phyloP scores from a whole-genome alignment of 2,329 filamentous ascomycete species.

The Camillea tinctor region DNA sequence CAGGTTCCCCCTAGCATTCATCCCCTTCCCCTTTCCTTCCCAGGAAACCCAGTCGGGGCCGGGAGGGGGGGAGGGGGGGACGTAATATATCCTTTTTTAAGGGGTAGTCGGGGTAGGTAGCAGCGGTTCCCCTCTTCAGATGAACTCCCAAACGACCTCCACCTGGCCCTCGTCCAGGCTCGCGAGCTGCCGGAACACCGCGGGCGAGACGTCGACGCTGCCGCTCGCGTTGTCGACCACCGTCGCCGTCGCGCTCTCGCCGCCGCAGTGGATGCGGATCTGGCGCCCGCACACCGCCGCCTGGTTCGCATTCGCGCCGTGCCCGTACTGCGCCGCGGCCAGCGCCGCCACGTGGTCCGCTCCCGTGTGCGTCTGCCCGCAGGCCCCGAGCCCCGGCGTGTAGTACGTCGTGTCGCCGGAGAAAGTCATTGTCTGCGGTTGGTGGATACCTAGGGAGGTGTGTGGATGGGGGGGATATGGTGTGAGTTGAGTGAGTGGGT shows the following conservation, averaged over 20 bases:
- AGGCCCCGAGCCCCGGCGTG: slow-evolving; percentile 20
- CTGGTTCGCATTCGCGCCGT: slow-evolving; percentile 24
- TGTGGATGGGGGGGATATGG: background rate
- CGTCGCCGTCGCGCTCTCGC: slow-evolving; percentile 19
- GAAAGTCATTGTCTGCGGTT: slow-evolving; percentile 10
- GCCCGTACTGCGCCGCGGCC: slow-evolving; percentile 18
- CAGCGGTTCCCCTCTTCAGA: background rate
- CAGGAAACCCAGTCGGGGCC: too few species aligned
- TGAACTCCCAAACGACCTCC: slow-evolving; percentile 18
- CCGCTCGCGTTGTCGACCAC: slow-evolving; percentile 23
- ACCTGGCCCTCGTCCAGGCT: slow-evolving; percentile 14
- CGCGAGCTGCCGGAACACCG: slow-evolving; percentile 21
- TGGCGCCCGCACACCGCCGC: slow-evolving; percentile 22
- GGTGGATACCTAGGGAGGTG: too few species aligned
- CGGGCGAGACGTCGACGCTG: slow-evolving; percentile 23
- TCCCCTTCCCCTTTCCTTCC: background rate
- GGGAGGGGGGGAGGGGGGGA: too few species aligned
- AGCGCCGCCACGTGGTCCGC: slow-evolving; percentile 21
- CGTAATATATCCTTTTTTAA: too few species aligned
- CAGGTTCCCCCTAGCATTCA: background rate
- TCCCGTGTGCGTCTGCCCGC: slow-evolving; percentile 15
- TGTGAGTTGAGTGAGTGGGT: too few species aligned
- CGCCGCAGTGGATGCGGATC: slow-evolving; percentile 23
- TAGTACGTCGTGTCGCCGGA: slow-evolving; percentile 23
- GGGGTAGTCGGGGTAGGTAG: too few species aligned